phyloP scores from a whole-genome alignment of 2,329 filamentous ascomycete species.

The Aquanectria penicillioides region DNA sequence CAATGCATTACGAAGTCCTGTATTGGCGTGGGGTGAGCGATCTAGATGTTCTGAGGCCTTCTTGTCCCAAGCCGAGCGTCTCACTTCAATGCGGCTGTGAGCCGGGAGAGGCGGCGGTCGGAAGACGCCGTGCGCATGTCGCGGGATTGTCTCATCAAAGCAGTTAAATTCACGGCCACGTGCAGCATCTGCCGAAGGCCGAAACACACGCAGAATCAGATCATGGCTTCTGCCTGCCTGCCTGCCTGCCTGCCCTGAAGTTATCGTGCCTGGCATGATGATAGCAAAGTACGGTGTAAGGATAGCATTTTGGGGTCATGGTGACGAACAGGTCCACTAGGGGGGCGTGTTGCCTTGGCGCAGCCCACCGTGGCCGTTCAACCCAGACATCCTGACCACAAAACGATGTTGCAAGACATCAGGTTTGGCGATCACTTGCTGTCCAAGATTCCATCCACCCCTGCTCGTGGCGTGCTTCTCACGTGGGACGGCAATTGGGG shows the following conservation, averaged over 20 bases:
- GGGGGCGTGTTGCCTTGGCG: slow-evolving; percentile 10
- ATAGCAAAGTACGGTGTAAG: slow-evolving; percentile 23
- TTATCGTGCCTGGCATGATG: slow-evolving; percentile 3
- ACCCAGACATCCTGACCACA: slow-evolving; percentile 1
- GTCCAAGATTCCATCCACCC: slow-evolving; percentile 18
- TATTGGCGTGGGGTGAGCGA: slow-evolving; percentile 2
- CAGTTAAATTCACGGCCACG: slow-evolving; percentile 13
- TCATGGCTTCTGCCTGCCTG: too few relatives aligned
- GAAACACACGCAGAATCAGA: slow-evolving; percentile 18
- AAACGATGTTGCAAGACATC: slow-evolving; percentile 13
- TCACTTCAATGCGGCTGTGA: background rate
- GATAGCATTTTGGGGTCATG: background rate
- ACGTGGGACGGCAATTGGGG: slow-evolving; percentile 30
- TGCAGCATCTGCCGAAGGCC: slow-evolving; percentile 13
- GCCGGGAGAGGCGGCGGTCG: slow-evolving; percentile 6
- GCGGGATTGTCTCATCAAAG: slow-evolving; percentile 17
- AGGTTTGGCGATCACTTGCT: slow-evolving; percentile 17
- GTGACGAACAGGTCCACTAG: slow-evolving; percentile 11
- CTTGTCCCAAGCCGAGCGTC: background rate
- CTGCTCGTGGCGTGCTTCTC: slow-evolving; percentile 29
- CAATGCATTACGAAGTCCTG: background rate
- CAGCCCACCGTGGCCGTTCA: background rate
- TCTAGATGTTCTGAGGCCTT: background rate
- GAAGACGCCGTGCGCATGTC: background rate
- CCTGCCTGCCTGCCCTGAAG: background rate